Conservation (phyloP, 768 basidiomycete genomes). For the Boletus insuetus region DNA sequence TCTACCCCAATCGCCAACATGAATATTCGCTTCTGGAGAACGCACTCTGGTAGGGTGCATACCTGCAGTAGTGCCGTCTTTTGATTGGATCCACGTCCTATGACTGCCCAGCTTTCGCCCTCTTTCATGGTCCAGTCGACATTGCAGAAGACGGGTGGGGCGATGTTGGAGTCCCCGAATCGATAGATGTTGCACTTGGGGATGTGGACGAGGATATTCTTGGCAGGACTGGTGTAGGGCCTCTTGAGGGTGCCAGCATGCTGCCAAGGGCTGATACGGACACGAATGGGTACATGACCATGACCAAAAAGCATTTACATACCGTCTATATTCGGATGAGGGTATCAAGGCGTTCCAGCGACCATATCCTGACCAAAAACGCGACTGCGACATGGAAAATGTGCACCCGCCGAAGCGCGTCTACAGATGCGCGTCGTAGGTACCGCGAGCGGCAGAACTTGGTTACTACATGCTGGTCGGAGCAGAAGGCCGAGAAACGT, state of each 20-base stretch:
- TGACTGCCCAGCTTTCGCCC: conserved; percentile 72
- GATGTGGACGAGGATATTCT: conserved; percentile 36
- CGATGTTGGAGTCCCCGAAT: conserved; percentile 53
- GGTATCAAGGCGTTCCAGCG: neutral
- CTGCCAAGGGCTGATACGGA: neutral
- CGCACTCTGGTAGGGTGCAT: neutral
- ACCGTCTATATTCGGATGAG: neutral
- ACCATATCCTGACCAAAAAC: neutral
- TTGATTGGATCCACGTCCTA: conserved; percentile 62
- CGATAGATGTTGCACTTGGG: conserved; percentile 52
- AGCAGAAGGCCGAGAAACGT: neutral
- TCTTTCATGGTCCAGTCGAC: conserved; percentile 59
- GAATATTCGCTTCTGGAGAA: neutral
- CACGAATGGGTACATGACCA: neutral
- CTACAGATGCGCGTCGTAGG: neutral
- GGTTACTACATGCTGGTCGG: neutral
- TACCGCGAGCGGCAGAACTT: neutral
- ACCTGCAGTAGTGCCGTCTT: conserved; percentile 69
- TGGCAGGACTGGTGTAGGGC: conserved; percentile 1
- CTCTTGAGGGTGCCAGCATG: neutral
- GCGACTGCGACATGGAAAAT: conserved; percentile 9
- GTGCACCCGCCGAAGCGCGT: too few species aligned
- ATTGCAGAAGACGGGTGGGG: conserved; percentile 47
- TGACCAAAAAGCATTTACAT: neutral
- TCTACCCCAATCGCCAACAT: too few species aligned